Percentiles rank a stretch among this genome's conserved stretches.
phyloP scores from a whole-genome alignment of 2,329 filamentous ascomycete species.

The Cladophialophora exuberans region DNA sequence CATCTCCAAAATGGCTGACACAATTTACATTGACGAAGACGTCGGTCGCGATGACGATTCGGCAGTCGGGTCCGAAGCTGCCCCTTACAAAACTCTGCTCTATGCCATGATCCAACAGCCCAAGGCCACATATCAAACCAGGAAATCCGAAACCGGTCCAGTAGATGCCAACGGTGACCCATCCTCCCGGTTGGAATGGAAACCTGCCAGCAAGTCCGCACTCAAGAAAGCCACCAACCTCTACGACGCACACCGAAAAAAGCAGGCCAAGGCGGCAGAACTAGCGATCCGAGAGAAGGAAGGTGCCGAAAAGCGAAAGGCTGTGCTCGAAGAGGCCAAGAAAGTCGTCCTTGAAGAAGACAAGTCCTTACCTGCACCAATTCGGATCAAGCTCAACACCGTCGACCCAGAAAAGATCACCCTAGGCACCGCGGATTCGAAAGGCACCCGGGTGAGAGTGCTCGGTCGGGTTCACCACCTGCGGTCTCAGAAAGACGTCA shows the following conservation, averaged over 20 bases:
- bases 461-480: slow-evolving; percentile 81
- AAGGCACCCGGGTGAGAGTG: slow-evolving; percentile 75
- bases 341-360: slow-evolving; percentile 74
- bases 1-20: slow-evolving; percentile 37
- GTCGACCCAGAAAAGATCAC: slow-evolving; percentile 64
- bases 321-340: slow-evolving; percentile 79
- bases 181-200: slow-evolving; percentile 70
- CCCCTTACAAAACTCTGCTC: slow-evolving; percentile 80
- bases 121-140: slow-evolving; percentile 66
- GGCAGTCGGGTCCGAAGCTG: slow-evolving; percentile 69
- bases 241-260: slow-evolving; percentile 78
- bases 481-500: slow-evolving; percentile 78
- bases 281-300: slow-evolving; percentile 72
- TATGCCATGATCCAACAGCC: slow-evolving; percentile 75
- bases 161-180: slow-evolving; percentile 67
- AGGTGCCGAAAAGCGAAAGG: slow-evolving; percentile 70
- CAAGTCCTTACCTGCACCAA: slow-evolving; percentile 69
- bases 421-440: slow-evolving; percentile 59
- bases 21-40: slow-evolving; percentile 80
- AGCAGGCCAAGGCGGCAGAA: slow-evolving; percentile 77
- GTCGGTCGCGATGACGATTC: slow-evolving; percentile 70
- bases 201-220: slow-evolving; percentile 79
- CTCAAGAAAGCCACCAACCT: slow-evolving; percentile 81
- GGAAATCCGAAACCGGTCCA: slow-evolving; percentile 67
- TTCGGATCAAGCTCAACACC: slow-evolving; percentile 75